Conservation (phyloP, 2,329 filamentous ascomycete genomes). For the Ophiostoma perfectum region DNA sequence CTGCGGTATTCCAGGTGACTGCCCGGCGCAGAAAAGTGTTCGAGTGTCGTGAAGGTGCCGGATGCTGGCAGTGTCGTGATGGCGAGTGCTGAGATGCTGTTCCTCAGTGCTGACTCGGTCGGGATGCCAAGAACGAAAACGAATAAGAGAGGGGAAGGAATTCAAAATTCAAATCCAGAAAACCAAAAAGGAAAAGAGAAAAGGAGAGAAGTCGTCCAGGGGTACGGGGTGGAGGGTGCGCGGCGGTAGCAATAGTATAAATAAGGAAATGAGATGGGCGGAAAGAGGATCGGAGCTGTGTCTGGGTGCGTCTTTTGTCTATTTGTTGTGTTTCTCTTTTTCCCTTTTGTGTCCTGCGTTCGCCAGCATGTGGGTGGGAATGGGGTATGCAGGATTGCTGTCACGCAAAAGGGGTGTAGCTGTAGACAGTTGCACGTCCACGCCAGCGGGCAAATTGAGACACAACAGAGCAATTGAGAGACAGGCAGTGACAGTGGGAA, state of each 20-base stretch:
- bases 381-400: neutral
- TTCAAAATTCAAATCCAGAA: neutral
- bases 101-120: neutral
- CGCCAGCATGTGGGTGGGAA: neutral
- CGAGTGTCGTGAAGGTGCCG: neutral
- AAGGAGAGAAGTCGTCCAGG: neutral
- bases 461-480: neutral
- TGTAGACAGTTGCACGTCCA: neutral
- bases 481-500: neutral
- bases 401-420: neutral
- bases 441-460: constrained; percentile 5
- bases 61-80: neutral
- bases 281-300: neutral
- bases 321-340: constrained; percentile 7
- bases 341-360: neutral
- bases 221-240: constrained; percentile 3
- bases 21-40: constrained; percentile 18
- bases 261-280: constrained; percentile 3
- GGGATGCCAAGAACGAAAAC: constrained; percentile 14
- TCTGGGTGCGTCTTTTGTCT: neutral
- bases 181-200: constrained; percentile 16
- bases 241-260: constrained; percentile 6
- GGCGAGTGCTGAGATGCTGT: neutral
- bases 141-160: constrained; percentile 4
- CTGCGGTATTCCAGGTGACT: constrained; percentile 17